These are phyloP conservation scores for Cryptosporidium xiaoi DNA, from an alignment of 169 alveolate species.

Conservation along the genomic window DNA sequence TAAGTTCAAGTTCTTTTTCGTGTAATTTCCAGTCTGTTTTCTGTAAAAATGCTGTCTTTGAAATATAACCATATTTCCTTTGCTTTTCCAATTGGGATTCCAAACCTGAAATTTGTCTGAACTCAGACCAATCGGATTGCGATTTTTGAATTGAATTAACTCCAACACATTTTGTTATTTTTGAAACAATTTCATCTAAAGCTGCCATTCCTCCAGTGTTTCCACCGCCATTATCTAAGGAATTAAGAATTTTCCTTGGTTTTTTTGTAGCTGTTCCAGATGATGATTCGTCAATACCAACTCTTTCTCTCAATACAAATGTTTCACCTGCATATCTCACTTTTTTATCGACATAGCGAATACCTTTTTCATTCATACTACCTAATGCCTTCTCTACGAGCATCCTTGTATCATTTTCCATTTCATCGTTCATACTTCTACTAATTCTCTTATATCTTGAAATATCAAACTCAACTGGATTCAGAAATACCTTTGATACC, in stretches of 20 bases:
- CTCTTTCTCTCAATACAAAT: conserved; percentile 29
- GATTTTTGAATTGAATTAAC: conserved; percentile 66
- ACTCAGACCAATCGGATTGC: conserved; percentile 70
- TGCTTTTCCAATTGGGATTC: conserved; percentile 69
- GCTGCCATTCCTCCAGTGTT: conserved; percentile 12
- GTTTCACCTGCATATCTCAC: conserved; percentile 70
- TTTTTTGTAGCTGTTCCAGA: background rate
- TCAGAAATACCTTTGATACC: conserved; percentile 46
- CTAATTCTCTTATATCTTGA: conserved; percentile 27
- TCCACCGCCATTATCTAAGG: background rate
- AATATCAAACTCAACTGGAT: conserved; percentile 44
- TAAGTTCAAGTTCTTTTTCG: conserved; percentile 52
- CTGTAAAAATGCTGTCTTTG: conserved; percentile 68
- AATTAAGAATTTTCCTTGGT: background rate
- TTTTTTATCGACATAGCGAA: conserved; percentile 23
- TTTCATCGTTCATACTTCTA: conserved; percentile 9
- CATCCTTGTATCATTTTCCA: conserved; percentile 21
- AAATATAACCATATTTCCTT: conserved; percentile 66
- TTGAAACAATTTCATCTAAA: conserved; percentile 33
- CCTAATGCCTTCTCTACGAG: conserved; percentile 43
- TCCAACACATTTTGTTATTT: background rate
- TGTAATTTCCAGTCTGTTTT: conserved; percentile 68
- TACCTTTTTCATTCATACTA: conserved; percentile 11
- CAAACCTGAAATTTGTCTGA: conserved; percentile 64
- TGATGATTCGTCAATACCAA: conserved; percentile 1